Evolutionary conservation across 169 alveolate species (phyloP), one percentile per base, ranked within the genome.

Genomic region (Cystoisospora suis): DNA sequence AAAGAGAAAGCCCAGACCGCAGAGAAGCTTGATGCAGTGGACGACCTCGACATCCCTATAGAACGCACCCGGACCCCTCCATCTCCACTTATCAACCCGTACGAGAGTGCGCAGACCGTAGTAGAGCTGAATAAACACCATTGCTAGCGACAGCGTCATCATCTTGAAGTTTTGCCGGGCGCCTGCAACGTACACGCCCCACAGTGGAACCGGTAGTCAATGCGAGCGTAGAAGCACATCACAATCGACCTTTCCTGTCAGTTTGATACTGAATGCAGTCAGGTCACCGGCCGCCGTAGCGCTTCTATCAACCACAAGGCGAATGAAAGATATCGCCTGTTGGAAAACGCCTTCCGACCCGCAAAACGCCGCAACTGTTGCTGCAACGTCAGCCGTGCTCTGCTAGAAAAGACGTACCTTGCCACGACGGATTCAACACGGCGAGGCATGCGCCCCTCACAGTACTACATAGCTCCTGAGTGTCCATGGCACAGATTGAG

Each of bases 141-240:
- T 72, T 72, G 49, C 83, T 40, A 72, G 83, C 17, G 83, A 72
- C 83, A 72, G 83, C 6, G 56, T 72, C 83, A 72, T 72, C 83
- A 72, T 72, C 56, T 38, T 72, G 59, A 72, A 17, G 3, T 72
- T 72, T 34, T 72, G 83, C 56, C 83, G 83, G n/a, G 83, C 83
- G 32, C 83, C 83, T 72, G 83, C 56, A 38, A 72, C 65, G n/a
- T n/a, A n/a, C n/a, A n/a, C n/a, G n/a, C n/a, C n/a, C n/a, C n/a
- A n/a, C n/a, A n/a, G n/a, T n/a, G n/a, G n/a, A n/a, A n/a, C n/a
- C n/a, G n/a, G n/a, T n/a, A n/a, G n/a, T n/a, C n/a, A n/a, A n/a
- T n/a, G n/a, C n/a, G n/a, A n/a, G n/a, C n/a, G n/a, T n/a, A n/a
- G n/a, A n/a, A n/a, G n/a, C n/a, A n/a, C n/a, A n/a, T n/a, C n/a